Base-by-base conservation (phyloP, 2,329 filamentous ascomycete genomes). In the Thermothelomyces thermophilus region DNA sequence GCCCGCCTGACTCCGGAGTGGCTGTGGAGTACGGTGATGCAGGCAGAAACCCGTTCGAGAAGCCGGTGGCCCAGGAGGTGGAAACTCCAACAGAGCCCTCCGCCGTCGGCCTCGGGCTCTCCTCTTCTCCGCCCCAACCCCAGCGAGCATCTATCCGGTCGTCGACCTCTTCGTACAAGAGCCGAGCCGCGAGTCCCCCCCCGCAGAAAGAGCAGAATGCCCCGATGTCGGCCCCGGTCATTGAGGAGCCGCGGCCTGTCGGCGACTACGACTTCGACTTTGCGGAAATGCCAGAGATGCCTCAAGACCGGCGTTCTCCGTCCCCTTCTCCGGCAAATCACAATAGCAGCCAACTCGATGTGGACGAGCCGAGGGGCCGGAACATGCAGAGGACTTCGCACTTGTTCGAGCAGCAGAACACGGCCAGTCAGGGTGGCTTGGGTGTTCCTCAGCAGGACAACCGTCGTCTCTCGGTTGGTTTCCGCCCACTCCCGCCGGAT, bases 401-500 rank as follows among this genome's bases (percentile, higher is more conserved):
- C 17, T 52, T 63, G 17, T 60, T 62, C 39, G 57, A 63, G n/a
- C 58, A 64, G 36, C 56, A 57, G 14, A 58, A 63, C 11, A 67
- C 63, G 17, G 52, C 49, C 17, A 40, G 45, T n/a, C 55, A 61
- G 33, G 53, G 59, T 5, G 68, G 66, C 30, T 69, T 85, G 6
- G 74, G 71, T 44, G 74, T 83, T 41, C 80, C 82, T 1, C 70
- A 71, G 14, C 70, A 74, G 53, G 70, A 79, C 51, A 73, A 70
- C 60, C 77, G 77, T 54, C 74, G 83, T 50, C 66, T 85, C n/a
- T 86, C 83, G 1, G 78, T 85, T 40, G 82, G 82, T 24, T 77
- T 95, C 67, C 85, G 93, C 14, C 93, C 93, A 19, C 76, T 98
- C 55, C 93, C 93, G 5, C 88, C 90, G 31, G 84, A 90, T 62